A percentile compares a stretch with the other conserved stretches of the same genome.
These are phyloP conservation scores for Saccharomyces hybrid DNA, from an alignment of 1,139 yeast genomes.

Conservation along the genomic window DNA sequence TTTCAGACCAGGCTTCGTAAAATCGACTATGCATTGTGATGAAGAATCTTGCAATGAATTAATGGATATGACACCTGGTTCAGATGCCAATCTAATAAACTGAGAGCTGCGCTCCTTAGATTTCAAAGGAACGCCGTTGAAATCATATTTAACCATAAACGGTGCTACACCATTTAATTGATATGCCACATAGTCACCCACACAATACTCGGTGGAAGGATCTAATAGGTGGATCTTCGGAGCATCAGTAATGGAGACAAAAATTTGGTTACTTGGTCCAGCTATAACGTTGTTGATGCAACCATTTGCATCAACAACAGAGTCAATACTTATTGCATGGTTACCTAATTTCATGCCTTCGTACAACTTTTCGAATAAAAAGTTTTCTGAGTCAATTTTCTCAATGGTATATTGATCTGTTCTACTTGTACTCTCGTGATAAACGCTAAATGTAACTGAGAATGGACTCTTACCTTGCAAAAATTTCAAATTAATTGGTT, in stretches of 20 bases:
- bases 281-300: conserved; percentile 46
- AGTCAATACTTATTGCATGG: conserved; percentile 51
- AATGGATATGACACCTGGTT: conserved; percentile 68
- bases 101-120: conserved; percentile 51
- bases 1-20: conserved; percentile 36
- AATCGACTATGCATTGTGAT: conserved; percentile 61
- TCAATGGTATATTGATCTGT: conserved; percentile 35
- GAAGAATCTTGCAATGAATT: conserved; percentile 68
- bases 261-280: conserved; percentile 31
- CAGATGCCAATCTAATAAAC: conserved; percentile 69
- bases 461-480: conserved; percentile 59
- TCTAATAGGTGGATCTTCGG: conserved; percentile 53
- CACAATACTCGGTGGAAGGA: conserved; percentile 57
- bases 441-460: conserved; percentile 44
- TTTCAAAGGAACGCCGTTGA: conserved; percentile 54
- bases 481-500: conserved; percentile 48
- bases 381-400: conserved; percentile 32
- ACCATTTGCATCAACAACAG: conserved; percentile 61
- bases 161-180: conserved; percentile 75
- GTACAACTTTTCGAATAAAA: conserved; percentile 36
- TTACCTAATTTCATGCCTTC: conserved; percentile 43
- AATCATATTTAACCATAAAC: conserved; percentile 63
- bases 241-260: conserved; percentile 60
- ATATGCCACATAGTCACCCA: conserved; percentile 81
- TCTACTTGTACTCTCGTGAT: conserved; percentile 47